Evolutionary conservation across 2,329 filamentous ascomycete genomes (phyloP).

Genomic region (Neurospora sp.): DNA sequence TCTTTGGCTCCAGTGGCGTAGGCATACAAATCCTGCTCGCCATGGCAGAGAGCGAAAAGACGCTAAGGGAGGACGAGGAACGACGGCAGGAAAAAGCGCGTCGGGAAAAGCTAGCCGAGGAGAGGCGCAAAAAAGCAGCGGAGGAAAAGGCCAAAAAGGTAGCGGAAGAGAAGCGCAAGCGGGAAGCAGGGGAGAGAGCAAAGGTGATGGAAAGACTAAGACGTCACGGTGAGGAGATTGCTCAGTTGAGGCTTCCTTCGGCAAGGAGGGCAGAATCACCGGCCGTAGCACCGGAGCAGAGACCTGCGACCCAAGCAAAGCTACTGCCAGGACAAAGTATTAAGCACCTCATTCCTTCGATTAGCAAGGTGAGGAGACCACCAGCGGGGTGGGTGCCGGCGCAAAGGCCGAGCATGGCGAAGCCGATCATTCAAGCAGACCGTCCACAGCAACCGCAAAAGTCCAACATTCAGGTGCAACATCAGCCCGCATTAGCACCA

Average conservation of each 20-base stretch:
- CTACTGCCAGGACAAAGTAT: neutral
- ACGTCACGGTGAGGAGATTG: neutral
- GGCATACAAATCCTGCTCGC: constrained; percentile 20
- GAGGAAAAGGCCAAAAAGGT: neutral
- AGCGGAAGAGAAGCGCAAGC: neutral
- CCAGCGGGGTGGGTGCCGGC: neutral
- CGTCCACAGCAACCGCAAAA: neutral
- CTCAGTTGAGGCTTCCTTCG: neutral
- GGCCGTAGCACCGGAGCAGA: neutral
- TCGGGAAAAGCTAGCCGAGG: constrained; percentile 8
- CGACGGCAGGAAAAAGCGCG: constrained; percentile 9
- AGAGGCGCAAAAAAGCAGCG: constrained; percentile 3
- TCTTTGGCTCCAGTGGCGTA: constrained; percentile 24
- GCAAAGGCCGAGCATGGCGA: neutral
- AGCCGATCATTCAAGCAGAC: neutral
- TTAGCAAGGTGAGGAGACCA: neutral
- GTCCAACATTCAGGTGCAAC: neutral
- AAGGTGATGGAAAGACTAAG: neutral
- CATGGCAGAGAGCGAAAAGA: constrained; percentile 22
- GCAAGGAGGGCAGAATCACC: neutral
- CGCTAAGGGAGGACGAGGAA: constrained; percentile 20
- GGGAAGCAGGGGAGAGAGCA: neutral
- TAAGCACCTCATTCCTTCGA: neutral
- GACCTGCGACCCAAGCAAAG: neutral
- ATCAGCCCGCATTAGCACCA: neutral